These are phyloP conservation scores for Tetrapisispora taiwanensis DNA, from an alignment of 805 yeast genomes.

Conservation along the genomic window DNA sequence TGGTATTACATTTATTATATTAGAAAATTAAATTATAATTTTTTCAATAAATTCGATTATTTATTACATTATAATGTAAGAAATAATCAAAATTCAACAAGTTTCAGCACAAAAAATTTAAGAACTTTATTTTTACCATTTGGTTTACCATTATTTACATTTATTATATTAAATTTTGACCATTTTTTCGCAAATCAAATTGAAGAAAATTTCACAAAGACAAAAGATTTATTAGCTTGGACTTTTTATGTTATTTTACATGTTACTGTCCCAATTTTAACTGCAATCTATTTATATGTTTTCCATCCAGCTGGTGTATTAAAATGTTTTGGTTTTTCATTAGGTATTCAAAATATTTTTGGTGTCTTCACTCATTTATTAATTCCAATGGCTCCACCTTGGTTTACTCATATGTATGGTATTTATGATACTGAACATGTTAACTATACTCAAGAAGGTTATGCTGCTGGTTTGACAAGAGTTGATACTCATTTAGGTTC, in stretches of 20 bases:
- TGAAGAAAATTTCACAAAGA: constrained; percentile 30
- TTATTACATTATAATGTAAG: constrained; percentile 12
- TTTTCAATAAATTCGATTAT: constrained; percentile 19
- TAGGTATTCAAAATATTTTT: constrained; percentile 50
- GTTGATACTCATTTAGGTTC: constrained; percentile 57
- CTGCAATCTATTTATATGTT: constrained; percentile 52
- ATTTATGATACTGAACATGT: constrained; percentile 39
- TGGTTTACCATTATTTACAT: constrained; percentile 34
- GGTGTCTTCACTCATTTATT: constrained; percentile 52
- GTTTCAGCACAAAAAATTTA: constrained; percentile 13
- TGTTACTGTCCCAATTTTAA: constrained; percentile 48
- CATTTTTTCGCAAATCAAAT: constrained; percentile 33
- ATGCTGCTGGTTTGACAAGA: constrained; percentile 59
- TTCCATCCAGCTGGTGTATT: constrained; percentile 59
- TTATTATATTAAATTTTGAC: constrained; percentile 37
- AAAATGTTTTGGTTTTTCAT: constrained; percentile 40
- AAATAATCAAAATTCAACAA: neutral
- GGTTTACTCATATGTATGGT: constrained; percentile 58
- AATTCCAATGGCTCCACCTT: constrained; percentile 67
- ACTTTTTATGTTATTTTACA: constrained; percentile 52
- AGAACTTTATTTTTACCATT: constrained; percentile 20
- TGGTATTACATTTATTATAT: constrained; percentile 24
- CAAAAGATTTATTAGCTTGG: constrained; percentile 51
- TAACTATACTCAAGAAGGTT: constrained; percentile 53
- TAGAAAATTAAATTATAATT: constrained; percentile 12